Conservation (phyloP, 306 rosid species). For the Astragalus membranaceus region DNA sequence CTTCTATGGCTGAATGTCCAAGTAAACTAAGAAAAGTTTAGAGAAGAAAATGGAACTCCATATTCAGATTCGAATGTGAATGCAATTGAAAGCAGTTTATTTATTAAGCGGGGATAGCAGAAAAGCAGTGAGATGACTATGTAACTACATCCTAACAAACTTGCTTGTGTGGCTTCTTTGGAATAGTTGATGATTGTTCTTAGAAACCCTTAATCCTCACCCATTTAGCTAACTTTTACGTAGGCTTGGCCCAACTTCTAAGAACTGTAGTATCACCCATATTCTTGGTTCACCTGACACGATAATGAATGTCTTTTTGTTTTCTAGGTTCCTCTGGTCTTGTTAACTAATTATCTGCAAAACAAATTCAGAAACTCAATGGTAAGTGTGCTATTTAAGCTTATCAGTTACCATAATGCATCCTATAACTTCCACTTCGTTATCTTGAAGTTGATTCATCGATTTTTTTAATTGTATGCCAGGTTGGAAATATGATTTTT, state of each 20-base stretch:
- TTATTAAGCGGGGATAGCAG: not conserved
- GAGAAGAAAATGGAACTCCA: not conserved
- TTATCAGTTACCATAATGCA: not conserved
- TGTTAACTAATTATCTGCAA: constrained; percentile 77
- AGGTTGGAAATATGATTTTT: constrained; percentile 95
- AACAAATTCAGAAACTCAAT: constrained; percentile 69
- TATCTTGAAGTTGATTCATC: constrained; percentile 5
- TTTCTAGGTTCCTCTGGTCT: constrained; percentile 69
- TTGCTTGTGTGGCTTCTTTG: not conserved
- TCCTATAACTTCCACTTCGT: not conserved
- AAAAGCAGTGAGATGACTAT: not conserved
- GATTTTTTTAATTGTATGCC: not conserved
- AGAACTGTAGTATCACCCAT: not conserved
- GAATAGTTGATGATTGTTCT: not conserved
- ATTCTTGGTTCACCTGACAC: constrained; percentile 15
- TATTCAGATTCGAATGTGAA: not conserved
- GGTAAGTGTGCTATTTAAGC: constrained; percentile 44
- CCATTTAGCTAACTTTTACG: not conserved
- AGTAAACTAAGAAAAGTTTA: not conserved
- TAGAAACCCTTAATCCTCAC: not conserved
- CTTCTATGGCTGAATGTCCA: not conserved
- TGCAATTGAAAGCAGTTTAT: not conserved
- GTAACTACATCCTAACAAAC: not conserved
- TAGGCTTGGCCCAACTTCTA: not conserved
- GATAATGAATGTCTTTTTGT: constrained; percentile 1